Evolutionary conservation across 2,329 filamentous ascomycete species (phyloP), one percentile per base, ranked within the genome.

Genomic region (Neofusicoccum laricinum): DNA sequence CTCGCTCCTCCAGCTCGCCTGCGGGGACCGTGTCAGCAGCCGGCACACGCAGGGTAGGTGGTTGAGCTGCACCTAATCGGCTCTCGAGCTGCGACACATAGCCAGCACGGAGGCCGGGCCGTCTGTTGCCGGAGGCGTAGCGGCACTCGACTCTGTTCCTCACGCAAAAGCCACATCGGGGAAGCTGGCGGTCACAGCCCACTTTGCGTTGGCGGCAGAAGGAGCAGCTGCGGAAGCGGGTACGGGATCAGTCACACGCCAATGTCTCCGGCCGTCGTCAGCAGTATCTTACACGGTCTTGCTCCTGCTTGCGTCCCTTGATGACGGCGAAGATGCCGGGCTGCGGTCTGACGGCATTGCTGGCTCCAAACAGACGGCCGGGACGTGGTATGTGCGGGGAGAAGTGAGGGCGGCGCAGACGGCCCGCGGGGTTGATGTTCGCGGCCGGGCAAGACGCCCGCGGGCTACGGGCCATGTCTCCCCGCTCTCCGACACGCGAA

Each of bases 61-160:
- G 5, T 10, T 19, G 32, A 15, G 58, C 69, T n/a, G 8, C 58
- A 77, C 76, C 70, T 64, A 78, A 66, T 34, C 77, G 68, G 48
- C 69, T 68, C 67, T 79, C 77, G 7, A 78, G 67, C 43, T 72
- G 67, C 10, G 75, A 73, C 2, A 79, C 76, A 67, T 78, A 79
- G 12, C 77, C 77, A n/a, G 76, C 84, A 36, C 85, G 79, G 45
- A 85, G 36, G 15, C 71, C 71, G 8, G 71, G 71, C 32, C 66
- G 66, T 17, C 67, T 65, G 10, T n/a, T 53, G 17, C 32, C 50
- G 17, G 17, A 19, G 66, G 66, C 63, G 49, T 73, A 73, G 41
- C 71, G 67, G 64, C 70, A 73, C 12, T 69, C 64, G 15, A 71
- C 69, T 17, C 63, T 65, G n/a, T 63, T 65, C 32, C 64, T 68